phyloP scores from a whole-genome alignment of 2,329 filamentous ascomycete species.

The Colletotrichum cordylinicola region DNA sequence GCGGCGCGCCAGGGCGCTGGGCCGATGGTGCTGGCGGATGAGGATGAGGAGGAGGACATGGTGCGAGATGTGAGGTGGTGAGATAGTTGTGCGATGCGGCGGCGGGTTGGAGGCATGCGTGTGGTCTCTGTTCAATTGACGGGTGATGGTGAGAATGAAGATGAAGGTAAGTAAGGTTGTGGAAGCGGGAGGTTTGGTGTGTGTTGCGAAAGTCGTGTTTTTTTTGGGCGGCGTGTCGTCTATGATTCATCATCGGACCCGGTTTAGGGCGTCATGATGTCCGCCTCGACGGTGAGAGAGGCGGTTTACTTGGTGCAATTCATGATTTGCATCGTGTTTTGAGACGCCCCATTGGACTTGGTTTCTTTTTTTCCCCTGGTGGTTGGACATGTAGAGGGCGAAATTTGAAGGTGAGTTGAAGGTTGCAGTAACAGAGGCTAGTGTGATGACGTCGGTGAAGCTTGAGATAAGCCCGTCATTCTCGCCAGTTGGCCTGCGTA shows the following conservation, averaged over 20 bases:
- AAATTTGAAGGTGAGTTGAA: not conserved
- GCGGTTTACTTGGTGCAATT: not conserved
- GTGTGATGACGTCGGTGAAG: not conserved
- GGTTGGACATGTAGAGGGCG: not conserved
- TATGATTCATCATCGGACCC: conserved; percentile 5
- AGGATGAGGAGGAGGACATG: conserved; percentile 30
- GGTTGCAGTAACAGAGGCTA: not conserved
- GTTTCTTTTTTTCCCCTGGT: not conserved
- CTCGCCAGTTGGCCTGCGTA: not conserved
- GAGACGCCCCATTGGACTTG: not conserved
- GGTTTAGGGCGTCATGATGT: not conserved
- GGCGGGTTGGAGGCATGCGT: conserved; percentile 7
- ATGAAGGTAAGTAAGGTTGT: not conserved
- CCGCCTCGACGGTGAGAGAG: not conserved
- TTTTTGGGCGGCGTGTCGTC: not conserved
- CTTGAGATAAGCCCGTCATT: not conserved
- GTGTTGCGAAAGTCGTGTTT: not conserved
- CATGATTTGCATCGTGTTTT: not conserved
- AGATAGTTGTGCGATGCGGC: conserved; percentile 3
- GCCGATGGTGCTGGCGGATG: conserved; percentile 20
- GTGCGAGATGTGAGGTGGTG: conserved; percentile 15
- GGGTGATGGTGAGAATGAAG: not conserved
- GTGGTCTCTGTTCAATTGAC: not conserved
- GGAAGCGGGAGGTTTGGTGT: not conserved
- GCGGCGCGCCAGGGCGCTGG: conserved; percentile 59